A percentile compares a stretch with the other conserved stretches of the same genome.
These are phyloP conservation scores for Candida michaelii DNA, from an alignment of 805 yeast species.

Conservation along the genomic window DNA sequence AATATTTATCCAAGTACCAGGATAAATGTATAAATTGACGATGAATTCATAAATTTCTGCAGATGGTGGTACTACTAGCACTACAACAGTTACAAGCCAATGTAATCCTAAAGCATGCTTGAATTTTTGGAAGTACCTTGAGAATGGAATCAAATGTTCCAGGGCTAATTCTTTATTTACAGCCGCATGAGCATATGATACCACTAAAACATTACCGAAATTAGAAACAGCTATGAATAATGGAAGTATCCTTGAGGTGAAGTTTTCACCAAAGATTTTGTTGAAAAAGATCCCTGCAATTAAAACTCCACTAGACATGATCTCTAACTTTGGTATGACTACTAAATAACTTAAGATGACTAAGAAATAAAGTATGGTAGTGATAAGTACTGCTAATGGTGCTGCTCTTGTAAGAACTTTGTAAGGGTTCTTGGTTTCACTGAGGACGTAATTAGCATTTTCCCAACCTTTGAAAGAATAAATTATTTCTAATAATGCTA, in stretches of 20 bases:
- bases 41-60: constrained; percentile 64
- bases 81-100: constrained; percentile 54
- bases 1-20: constrained; percentile 59
- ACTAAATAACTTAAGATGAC: constrained; percentile 60
- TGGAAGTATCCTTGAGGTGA: constrained; percentile 51
- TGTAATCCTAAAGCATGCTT: constrained; percentile 51
- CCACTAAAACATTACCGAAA: constrained; percentile 65
- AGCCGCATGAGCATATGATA: constrained; percentile 58
- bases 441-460: constrained; percentile 61
- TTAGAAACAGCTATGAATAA: constrained; percentile 60
- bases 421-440: constrained; percentile 57
- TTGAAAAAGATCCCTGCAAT: constrained; percentile 64
- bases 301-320: constrained; percentile 56
- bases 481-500: constrained; percentile 57
- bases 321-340: constrained; percentile 49
- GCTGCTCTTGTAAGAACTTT: constrained; percentile 61
- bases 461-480: constrained; percentile 74
- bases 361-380: constrained; percentile 53
- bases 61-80: constrained; percentile 59
- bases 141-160: constrained; percentile 52
- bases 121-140: constrained; percentile 43
- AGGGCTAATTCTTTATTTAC: constrained; percentile 59
- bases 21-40: constrained; percentile 61
- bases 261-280: constrained; percentile 55
- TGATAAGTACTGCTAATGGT: constrained; percentile 53